These are phyloP conservation scores for Trematosphaeria pertusa DNA, from an alignment of 2,329 filamentous ascomycete species.

Conservation along the genomic window DNA sequence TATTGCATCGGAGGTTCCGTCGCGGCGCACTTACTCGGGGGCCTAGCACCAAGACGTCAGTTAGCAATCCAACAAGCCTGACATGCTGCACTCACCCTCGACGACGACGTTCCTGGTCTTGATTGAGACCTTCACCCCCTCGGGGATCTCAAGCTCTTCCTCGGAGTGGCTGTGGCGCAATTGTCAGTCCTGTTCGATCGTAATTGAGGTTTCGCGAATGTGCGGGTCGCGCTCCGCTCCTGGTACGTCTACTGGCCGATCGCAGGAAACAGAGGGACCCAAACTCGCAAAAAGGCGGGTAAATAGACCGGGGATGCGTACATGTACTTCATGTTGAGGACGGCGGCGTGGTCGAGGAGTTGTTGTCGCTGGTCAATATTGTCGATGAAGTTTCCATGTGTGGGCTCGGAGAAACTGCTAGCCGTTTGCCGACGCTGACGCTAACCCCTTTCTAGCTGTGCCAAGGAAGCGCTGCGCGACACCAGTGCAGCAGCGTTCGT, in stretches of 20 bases:
- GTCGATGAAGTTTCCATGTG: constrained; percentile 13
- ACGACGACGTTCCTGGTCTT: constrained; percentile 97
- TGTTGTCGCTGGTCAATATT: constrained; percentile 33
- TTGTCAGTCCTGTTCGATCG: constrained; percentile 38
- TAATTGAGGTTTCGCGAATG: constrained; percentile 20
- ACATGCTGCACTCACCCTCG: constrained; percentile 78
- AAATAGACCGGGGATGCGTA: constrained; percentile 34
- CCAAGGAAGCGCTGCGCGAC: too few relatives aligned
- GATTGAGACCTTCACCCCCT: constrained; percentile 97
- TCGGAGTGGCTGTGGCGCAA: constrained; percentile 72
- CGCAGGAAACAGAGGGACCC: constrained; percentile 17
- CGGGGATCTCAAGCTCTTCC: constrained; percentile 93
- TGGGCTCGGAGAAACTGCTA: constrained; percentile 26
- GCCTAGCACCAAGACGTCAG: constrained; percentile 30
- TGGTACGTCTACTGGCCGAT: constrained; percentile 19
- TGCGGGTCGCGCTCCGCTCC: constrained; percentile 17
- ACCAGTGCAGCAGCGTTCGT: too few relatives aligned
- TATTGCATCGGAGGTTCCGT: constrained; percentile 14
- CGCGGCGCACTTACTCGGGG: constrained; percentile 38
- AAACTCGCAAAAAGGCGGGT: not conserved
- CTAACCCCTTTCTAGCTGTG: too few relatives aligned
- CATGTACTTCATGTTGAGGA: constrained; percentile 97
- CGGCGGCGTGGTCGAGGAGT: constrained; percentile 45
- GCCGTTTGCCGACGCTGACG: constrained; percentile 6
- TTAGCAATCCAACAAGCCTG: constrained; percentile 12